Conservation (phyloP, 2,329 filamentous ascomycete species). For the Xylariaceae sp. region DNA sequence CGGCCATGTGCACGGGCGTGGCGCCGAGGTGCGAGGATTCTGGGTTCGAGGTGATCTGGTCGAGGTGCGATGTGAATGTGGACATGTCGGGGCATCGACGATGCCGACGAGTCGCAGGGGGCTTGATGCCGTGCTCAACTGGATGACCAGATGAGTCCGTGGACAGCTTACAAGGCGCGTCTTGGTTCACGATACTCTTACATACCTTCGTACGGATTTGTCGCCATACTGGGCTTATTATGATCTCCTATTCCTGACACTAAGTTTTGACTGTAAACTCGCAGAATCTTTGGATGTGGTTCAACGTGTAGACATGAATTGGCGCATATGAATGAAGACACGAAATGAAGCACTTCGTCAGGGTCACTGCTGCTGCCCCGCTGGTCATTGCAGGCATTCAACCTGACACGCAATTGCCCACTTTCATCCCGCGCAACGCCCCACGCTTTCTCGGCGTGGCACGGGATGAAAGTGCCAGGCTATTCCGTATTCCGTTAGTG, state of each 20-base stretch:
- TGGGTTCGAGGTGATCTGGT: constrained; percentile 42
- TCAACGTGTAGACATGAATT: not conserved
- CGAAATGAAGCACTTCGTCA: not conserved
- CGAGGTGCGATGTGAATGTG: constrained; percentile 54
- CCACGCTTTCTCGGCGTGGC: too few relatives aligned
- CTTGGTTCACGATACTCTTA: constrained; percentile 14
- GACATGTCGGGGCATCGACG: constrained; percentile 58
- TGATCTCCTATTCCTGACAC: not conserved
- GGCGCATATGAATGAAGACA: not conserved
- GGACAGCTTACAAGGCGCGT: not conserved
- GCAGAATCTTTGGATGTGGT: not conserved
- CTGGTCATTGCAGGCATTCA: constrained; percentile 7
- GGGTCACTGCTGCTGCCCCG: constrained; percentile 2
- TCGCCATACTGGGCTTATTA: constrained; percentile 26
- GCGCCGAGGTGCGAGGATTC: constrained; percentile 53
- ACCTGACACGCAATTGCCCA: constrained; percentile 6
- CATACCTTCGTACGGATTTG: constrained; percentile 34
- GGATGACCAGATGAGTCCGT: not conserved
- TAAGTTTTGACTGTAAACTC: not conserved
- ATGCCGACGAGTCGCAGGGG: constrained; percentile 36
- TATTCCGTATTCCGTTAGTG: too few relatives aligned
- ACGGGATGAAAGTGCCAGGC: too few relatives aligned
- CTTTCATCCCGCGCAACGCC: too few relatives aligned
- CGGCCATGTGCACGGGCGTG: constrained; percentile 54
- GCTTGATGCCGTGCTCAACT: constrained; percentile 62